Percentiles rank a stretch among this genome's conserved stretches.
Evolutionary conservation across 345 rosid species (phyloP).

Genomic region (Populus tremula): DNA sequence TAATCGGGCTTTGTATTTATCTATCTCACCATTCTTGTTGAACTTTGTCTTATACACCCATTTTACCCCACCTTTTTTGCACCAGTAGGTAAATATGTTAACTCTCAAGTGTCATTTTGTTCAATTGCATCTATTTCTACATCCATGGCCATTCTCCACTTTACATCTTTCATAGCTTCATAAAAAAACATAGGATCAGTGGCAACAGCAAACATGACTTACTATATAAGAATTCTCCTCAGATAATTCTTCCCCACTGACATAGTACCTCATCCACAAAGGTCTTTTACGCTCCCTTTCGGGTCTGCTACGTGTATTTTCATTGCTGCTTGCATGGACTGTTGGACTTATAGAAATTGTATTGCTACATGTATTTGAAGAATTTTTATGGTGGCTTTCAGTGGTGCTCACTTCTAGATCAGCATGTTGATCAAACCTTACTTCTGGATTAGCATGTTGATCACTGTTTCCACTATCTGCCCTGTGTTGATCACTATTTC

Average conservation of each 20-base stretch:
- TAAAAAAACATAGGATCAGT: not conserved
- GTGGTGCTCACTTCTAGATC: too few relatives aligned
- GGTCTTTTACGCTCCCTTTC: not conserved
- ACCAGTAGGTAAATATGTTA: not conserved
- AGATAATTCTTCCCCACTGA: not conserved
- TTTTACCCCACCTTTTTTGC: too few relatives aligned
- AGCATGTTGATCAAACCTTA: too few relatives aligned
- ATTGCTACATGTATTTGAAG: too few relatives aligned
- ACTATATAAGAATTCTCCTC: not conserved
- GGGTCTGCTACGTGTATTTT: too few relatives aligned
- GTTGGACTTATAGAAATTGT: too few relatives aligned
- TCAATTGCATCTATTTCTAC: not conserved
- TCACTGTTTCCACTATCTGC: not conserved
- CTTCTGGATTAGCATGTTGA: too few relatives aligned
- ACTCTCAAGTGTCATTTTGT: not conserved
- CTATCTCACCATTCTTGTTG: too few relatives aligned
- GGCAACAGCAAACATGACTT: not conserved
- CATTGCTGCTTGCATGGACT: too few relatives aligned
- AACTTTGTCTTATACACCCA: not conserved
- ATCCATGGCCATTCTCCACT: not conserved
- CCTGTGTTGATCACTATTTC: too few relatives aligned
- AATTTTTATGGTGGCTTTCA: accelerated
- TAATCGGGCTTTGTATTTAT: too few relatives aligned
- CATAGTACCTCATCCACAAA: not conserved
- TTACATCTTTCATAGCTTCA: not conserved